Base-by-base conservation (phyloP, 495 filamentous ascomycete species). In the Xylona heveae region DNA sequence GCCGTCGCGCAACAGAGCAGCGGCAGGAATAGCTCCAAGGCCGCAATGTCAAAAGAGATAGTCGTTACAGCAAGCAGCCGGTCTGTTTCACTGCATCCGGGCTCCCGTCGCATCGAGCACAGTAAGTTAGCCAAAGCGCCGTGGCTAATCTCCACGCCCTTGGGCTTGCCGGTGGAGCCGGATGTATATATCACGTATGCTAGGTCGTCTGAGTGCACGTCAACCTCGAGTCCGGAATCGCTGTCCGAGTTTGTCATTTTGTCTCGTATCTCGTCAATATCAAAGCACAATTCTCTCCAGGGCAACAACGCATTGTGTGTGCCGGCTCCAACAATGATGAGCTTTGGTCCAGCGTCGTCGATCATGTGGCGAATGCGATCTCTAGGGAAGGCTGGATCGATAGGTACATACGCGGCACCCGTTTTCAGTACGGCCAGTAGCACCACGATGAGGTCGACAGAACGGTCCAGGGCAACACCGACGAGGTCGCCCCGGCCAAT, bases 401-500 rank as follows among this genome's bases (percentile, higher is more conserved):
- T 35, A 13, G 33, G 31, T 19, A 39, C 37, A 20, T 36, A 39
- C 4, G 37, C 38, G 2, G 34, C 38, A 25, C 38, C 38, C 23
- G 28, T 4, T 15, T 40, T 37, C 7, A 38, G 18, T 20, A 40
- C 30, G 2, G 34, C 38, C 10, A 40, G 20, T n/a, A n/a, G n/a
- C n/a, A n/a, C n/a, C n/a, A n/a, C n/a, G n/a, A n/a, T n/a, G n/a
- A n/a, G n/a, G n/a, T n/a, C n/a, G n/a, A n/a, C 28, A 40, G 2
- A 33, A 23, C 32, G 2, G 26, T n/a, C n/a, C n/a, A n/a, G n/a
- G n/a, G n/a, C n/a, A n/a, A n/a, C n/a, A n/a, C n/a, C 27, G 25
- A 39, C 23, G 6, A 48, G 20, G 36, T 48, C 45, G 14, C 42
- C 43, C 20, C 29, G 6, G 20, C 34, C 16, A 15, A 42, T 3